Evolutionary conservation across 2,329 filamentous ascomycete genomes (phyloP), one percentile per base, ranked within the genome.

Genomic region (Alternaria sp.): DNA sequence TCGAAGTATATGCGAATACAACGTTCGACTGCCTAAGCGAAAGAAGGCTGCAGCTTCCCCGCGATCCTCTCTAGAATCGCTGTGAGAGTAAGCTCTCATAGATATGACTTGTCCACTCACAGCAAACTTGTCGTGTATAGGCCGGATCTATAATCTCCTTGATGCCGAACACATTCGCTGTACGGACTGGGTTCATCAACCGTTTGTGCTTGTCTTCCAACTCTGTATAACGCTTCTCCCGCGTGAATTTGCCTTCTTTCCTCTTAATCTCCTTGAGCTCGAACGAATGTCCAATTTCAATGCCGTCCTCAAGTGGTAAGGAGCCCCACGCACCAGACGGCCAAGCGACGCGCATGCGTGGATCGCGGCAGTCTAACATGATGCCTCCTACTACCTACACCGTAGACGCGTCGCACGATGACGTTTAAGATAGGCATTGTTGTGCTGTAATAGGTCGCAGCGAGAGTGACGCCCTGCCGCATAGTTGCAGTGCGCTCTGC

Each of bases 61-160:
- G 74, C 67, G 26, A 74, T 68, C 60, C 81, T 74, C 56, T 81
- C 74, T 70, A 79, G 71, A 40, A 86, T 65, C 85, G 77, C 61
- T 83, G 77, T 39, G 79, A 79, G 72, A 86, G 72, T 55, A 86
- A 73, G n/a, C 72, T 76, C 39, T 82, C 80, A 71, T 86, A 89
- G 26, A 86, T 79, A 73, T 87, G 83, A 53, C 70, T 76, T 4
- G 80, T 74, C 86, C 87, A 88, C 34, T 82, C 79, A 60, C 80
- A 83, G 36, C 83, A 82, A 8, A 87, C 73, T n/a, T 73, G 71
- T 50, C 86, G 79, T 3, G 86, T 89, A 57, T 82, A 79, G 31
- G 84, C 84, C 4, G 86, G 86, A 74, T 89, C 86, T 39, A 89
- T 84, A 44, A 89, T 88, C 71, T 89, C 86, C 72, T 88, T 86